Conservation (phyloP, 176 grass and related monocot genomes). For the Paspalum vaginatum region DNA sequence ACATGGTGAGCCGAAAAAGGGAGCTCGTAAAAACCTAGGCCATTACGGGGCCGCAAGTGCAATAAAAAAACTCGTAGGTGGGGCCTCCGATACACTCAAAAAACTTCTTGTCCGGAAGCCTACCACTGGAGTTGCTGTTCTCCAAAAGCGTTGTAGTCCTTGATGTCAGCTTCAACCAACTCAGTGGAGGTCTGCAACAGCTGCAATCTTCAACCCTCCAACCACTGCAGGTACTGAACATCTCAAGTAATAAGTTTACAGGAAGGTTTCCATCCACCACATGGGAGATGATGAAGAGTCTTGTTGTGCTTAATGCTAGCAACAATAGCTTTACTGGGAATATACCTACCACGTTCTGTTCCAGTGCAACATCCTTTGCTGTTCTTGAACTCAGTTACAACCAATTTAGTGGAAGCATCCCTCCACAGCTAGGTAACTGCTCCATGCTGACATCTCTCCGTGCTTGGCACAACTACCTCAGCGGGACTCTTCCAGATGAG, state of each 20-base stretch:
- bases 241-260: conserved; percentile 47
- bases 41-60: no score
- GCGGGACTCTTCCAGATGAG: conserved; percentile 28
- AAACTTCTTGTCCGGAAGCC: conserved; percentile 16
- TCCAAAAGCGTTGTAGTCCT: conserved; percentile 18
- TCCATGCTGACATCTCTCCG: conserved; percentile 10
- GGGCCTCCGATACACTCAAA: no score
- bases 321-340: conserved; percentile 41
- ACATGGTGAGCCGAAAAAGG: no score
- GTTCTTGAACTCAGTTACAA: conserved; percentile 37
- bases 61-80: no score
- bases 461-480: conserved; percentile 28
- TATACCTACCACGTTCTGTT: neutral
- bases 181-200: neutral
- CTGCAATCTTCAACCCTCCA: neutral
- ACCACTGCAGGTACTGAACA: conserved; percentile 45
- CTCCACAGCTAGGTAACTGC: conserved; percentile 18
- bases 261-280: conserved; percentile 20
- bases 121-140: conserved; percentile 12
- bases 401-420: conserved; percentile 20
- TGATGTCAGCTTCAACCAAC: conserved; percentile 47
- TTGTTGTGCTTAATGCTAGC: conserved; percentile 33
- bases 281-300: conserved; percentile 16
- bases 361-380: neutral
- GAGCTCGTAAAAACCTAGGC: no score